Evolutionary conservation across 495 filamentous ascomycete species (phyloP).

Genomic region (Filosporella fistucella): DNA sequence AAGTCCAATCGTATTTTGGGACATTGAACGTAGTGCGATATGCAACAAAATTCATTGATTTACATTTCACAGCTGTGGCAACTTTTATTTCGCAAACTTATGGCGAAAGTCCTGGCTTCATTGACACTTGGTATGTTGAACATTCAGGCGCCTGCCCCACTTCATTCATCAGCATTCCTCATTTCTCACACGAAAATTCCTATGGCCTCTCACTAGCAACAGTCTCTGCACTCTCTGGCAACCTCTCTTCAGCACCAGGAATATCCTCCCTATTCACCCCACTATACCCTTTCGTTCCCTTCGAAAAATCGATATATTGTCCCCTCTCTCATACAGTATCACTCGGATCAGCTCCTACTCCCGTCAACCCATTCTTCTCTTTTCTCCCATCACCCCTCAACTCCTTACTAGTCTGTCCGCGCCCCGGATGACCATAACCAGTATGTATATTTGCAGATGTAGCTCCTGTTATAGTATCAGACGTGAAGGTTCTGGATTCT

Average conservation of each 20-base stretch:
- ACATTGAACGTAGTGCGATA: too few relatives aligned
- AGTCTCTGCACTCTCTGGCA: conserved; percentile 40
- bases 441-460: conserved; percentile 59
- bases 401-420: conserved; percentile 58
- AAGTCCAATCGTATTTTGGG: too few relatives aligned
- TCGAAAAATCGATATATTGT: conserved; percentile 32
- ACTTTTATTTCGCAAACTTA: too few relatives aligned
- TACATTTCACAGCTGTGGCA: too few relatives aligned
- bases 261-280: conserved; percentile 23
- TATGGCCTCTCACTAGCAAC: conserved; percentile 36
- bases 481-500: conserved; percentile 39
- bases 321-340: conserved; percentile 31
- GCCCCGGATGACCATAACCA: conserved; percentile 54
- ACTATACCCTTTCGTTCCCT: conserved; percentile 31
- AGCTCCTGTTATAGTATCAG: conserved; percentile 55
- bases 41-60: too few relatives aligned
- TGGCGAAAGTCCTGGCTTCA: too few relatives aligned
- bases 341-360: conserved; percentile 37
- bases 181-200: too few relatives aligned
- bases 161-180: too few relatives aligned
- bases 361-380: conserved; percentile 47
- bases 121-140: too few relatives aligned
- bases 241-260: conserved; percentile 37
- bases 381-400: conserved; percentile 50
- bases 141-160: too few relatives aligned